These are phyloP conservation scores for Debaryomyces sp. DNA, from an alignment of 1,139 yeast species.

Conservation along the genomic window DNA sequence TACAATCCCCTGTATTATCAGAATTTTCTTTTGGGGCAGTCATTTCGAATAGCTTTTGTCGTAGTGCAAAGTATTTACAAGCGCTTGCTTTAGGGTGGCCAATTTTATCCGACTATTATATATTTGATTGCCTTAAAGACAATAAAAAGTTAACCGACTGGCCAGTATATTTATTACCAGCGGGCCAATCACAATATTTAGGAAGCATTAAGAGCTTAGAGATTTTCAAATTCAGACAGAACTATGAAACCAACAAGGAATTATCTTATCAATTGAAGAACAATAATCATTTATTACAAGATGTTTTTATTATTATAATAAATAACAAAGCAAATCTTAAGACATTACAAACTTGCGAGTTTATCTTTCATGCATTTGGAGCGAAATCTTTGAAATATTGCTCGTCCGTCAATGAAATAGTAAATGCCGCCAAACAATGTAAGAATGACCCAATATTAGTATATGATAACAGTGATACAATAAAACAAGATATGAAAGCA, in stretches of 20 bases:
- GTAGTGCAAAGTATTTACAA: conserved; percentile 82
- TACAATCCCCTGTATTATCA: conserved; percentile 17
- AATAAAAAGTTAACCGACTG: conserved; percentile 34
- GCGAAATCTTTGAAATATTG: conserved; percentile 28
- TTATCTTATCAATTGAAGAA: conserved; percentile 42
- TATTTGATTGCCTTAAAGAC: conserved; percentile 53
- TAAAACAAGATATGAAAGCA: conserved; percentile 1
- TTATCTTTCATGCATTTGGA: conserved; percentile 53
- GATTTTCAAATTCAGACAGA: conserved; percentile 38
- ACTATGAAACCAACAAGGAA: conserved; percentile 23
- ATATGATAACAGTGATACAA: conserved; percentile 26
- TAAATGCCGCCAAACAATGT: background rate
- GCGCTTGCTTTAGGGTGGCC: conserved; percentile 93
- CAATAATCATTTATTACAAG: conserved; percentile 37
- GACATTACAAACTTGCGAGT: conserved; percentile 40
- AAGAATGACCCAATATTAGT: conserved; percentile 18
- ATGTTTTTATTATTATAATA: conserved; percentile 33
- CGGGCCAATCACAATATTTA: conserved; percentile 59
- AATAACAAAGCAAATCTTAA: conserved; percentile 23
- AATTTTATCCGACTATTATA: conserved; percentile 60
- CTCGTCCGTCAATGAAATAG: background rate
- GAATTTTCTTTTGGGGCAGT: conserved; percentile 61
- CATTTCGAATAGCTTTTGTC: conserved; percentile 55
- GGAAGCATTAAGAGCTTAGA: conserved; percentile 44
- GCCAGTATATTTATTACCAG: conserved; percentile 64